phyloP scores from a whole-genome alignment of 257 asterid genomes.

The Penstemon eatonii region DNA sequence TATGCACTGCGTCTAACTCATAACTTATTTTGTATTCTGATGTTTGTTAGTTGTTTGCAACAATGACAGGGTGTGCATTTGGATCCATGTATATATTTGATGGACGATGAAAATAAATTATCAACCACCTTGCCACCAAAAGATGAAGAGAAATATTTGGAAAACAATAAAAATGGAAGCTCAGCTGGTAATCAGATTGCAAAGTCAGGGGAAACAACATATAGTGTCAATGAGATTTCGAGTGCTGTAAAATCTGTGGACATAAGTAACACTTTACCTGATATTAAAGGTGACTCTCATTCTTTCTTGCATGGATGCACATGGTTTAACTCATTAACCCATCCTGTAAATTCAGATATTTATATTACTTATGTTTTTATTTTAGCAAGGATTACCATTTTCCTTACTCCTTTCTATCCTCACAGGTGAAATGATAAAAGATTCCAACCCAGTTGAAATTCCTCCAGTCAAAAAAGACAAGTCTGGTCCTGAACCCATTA shows the following conservation, averaged over 20 bases:
- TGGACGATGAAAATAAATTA: constrained; percentile 84
- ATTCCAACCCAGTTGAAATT: constrained; percentile 37
- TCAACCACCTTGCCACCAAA: constrained; percentile 44
- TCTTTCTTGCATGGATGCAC: constrained; percentile 15
- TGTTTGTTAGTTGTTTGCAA: constrained; percentile 7
- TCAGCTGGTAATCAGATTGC: constrained; percentile 24
- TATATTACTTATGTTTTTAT: not conserved
- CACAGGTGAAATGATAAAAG: constrained; percentile 60
- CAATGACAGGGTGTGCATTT: constrained; percentile 89
- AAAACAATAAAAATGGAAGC: constrained; percentile 41
- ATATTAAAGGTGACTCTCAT: constrained; percentile 44
- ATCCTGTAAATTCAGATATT: constrained; percentile 18
- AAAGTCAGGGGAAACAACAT: too few species aligned
- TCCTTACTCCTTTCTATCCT: constrained; percentile 26
- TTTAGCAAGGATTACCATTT: constrained; percentile 13
- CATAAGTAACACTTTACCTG: constrained; percentile 38
- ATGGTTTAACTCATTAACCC: constrained; percentile 8
- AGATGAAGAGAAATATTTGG: constrained; percentile 47
- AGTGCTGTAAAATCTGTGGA: constrained; percentile 53
- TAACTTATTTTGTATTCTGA: constrained; percentile 7
- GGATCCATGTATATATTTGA: constrained; percentile 94
- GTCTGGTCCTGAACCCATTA: constrained; percentile 84
- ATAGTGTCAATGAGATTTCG: constrained; percentile 42
- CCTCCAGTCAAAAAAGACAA: constrained; percentile 53
- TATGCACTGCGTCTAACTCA: too few species aligned